These are phyloP conservation scores for Trichoderma arundinaceum DNA, from an alignment of 2,329 filamentous ascomycete genomes.

Conservation along the genomic window DNA sequence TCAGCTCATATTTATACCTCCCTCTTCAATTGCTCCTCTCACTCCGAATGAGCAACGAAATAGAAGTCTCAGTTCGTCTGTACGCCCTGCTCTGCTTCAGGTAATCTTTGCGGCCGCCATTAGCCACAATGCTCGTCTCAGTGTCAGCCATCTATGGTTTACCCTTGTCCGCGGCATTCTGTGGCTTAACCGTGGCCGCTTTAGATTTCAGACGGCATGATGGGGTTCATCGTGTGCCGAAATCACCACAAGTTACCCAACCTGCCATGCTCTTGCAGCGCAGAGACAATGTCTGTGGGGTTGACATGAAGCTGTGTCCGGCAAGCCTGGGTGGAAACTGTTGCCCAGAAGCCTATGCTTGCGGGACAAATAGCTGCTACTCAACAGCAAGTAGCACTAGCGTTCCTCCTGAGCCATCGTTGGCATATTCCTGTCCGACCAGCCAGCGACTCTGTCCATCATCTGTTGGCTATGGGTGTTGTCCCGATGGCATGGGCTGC, in stretches of 20 bases:
- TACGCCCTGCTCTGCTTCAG: neutral
- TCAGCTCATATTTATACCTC: neutral
- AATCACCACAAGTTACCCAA: conserved; percentile 38
- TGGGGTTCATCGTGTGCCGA: conserved; percentile 43
- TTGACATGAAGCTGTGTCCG: conserved; percentile 45
- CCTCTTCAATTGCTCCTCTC: neutral
- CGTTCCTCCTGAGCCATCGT: conserved; percentile 47
- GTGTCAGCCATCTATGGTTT: neutral
- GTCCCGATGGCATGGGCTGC: conserved; percentile 56
- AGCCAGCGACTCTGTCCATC: conserved; percentile 57
- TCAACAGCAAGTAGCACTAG: conserved; percentile 52
- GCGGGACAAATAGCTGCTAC: conserved; percentile 54
- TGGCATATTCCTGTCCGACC: conserved; percentile 50
- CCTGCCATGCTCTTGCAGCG: neutral
- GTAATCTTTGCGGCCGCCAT: neutral
- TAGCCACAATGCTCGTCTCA: conserved; percentile 9
- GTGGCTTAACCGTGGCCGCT: conserved; percentile 31
- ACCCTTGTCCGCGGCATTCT: neutral
- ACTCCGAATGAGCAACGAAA: conserved; percentile 8
- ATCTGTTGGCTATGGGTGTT: conserved; percentile 60
- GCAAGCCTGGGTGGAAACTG: conserved; percentile 52
- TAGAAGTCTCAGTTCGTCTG: neutral
- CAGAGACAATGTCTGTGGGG: conserved; percentile 38
- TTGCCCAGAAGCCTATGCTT: conserved; percentile 56
- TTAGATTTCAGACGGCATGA: conserved; percentile 41